Conservation (phyloP, 2,329 filamentous ascomycete genomes). For the Colletotrichum karsti region DNA sequence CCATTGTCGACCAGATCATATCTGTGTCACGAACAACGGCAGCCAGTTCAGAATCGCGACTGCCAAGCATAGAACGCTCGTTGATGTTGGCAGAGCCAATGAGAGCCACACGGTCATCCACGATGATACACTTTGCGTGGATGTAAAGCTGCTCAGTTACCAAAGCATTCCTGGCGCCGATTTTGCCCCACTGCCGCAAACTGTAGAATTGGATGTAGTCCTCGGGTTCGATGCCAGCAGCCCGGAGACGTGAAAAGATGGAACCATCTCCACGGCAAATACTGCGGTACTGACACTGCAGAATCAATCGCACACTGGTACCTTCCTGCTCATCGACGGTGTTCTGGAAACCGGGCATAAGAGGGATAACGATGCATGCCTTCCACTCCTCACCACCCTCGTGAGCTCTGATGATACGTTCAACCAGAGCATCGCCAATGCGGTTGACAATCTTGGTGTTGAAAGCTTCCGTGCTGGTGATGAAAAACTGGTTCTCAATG, state of each 20-base stretch:
- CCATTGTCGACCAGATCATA: constrained; percentile 93
- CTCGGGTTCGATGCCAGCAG: constrained; percentile 86
- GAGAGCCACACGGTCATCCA: constrained; percentile 90
- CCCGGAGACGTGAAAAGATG: constrained; percentile 86
- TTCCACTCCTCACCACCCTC: constrained; percentile 90
- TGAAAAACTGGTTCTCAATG: constrained; percentile 99
- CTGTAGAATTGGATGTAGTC: constrained; percentile 97
- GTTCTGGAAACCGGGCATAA: constrained; percentile 99
- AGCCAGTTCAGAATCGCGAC: constrained; percentile 90
- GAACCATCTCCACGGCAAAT: constrained; percentile 93
- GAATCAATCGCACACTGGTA: constrained; percentile 92
- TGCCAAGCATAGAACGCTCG: constrained; percentile 93
- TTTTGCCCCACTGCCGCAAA: constrained; percentile 89
- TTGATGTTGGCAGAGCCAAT: constrained; percentile 99
- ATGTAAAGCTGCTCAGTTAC: constrained; percentile 98
- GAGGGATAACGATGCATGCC: constrained; percentile 86
- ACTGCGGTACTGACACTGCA: constrained; percentile 96
- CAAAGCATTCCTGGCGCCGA: constrained; percentile 78
- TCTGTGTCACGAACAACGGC: constrained; percentile 92
- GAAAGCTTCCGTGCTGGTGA: constrained; percentile 90
- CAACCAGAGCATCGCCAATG: constrained; percentile 93
- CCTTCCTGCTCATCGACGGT: constrained; percentile 94
- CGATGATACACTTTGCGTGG: constrained; percentile 95
- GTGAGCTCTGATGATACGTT: constrained; percentile 86
- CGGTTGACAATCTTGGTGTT: constrained; percentile 89